Evolutionary conservation across 352 stramenopile species (phyloP), one percentile per base, ranked within the genome.

Genomic region (Globisporangium nunn): DNA sequence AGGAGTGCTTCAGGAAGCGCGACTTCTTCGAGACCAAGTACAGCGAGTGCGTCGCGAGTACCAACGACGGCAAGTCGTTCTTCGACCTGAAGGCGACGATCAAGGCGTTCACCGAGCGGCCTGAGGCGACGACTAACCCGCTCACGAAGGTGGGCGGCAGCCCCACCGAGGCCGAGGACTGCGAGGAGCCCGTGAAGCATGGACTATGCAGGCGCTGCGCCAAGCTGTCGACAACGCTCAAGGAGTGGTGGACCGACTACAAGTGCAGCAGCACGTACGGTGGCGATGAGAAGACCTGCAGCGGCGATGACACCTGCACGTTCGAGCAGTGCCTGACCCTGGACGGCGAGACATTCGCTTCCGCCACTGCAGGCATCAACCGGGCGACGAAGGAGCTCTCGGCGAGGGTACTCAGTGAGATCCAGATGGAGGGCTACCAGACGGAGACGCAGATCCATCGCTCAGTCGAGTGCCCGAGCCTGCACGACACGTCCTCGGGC

Each of bases 231-330:
- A 80, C 71, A 0, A 55, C 60, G 30, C 49, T 92, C 31, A 68
- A 74, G 35, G 81, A 92, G 56, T 73, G 62, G 47, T 89, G 75
- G 77, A 70, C 65, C n/a, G 67, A 87, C 58, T 92, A 85, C 64
- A 73, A 64, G 43, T 92, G 81, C 45, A 66, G 64, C 29, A 68
- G 59, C 18, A 68, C 78, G 45, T 83, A 80, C 37, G 78, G 82
- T 14, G 52, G 82, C 17, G 52, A 66, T 0, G 55, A 66, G 17
- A 54, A 49, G 17, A 57, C 50, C 3, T 88, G 77, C 12, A 59
- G 71, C 0, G 77, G 80, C 8, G 60, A 72, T 39, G 50, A 55
- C 0, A 47, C 39, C 1, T 88, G 79, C 51, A 23, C 40, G 1
- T 66, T 85, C 28, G 58, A 75, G 46, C 81, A 92, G 50, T 92